Evolutionary conservation across 257 asterid genomes (phyloP), one percentile per base, ranked within the genome.

Genomic region (Scutellaria baicalensis): DNA sequence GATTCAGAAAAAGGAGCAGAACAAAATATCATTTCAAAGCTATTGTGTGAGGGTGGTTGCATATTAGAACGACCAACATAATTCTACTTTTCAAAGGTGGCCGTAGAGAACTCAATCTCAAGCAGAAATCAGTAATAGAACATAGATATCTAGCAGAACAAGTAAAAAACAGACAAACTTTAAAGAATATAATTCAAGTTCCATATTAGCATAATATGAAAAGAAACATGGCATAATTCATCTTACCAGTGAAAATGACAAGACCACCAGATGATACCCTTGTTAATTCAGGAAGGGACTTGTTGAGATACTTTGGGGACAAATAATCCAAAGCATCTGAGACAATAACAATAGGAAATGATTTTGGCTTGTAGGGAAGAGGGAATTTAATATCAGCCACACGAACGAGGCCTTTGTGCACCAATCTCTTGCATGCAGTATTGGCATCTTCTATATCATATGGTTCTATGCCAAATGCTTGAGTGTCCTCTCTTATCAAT

Each of bases 301-400:
- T 72, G 78, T 84, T 84, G 79, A 84, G 85, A 78, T 82, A 82
- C 49, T 72, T 82, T 0, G 89, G 89, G n/a, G 89, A 82, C 79
- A 84, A 77, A 77, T 82, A 84, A 75, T 84, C 89, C 63, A 84
- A 52, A 51, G 84, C 73, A 80, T 84, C 86, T 6, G 87, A 84
- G 44, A 76, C 82, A 52, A 84, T 79, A 17, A 84, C 89, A 18
- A 79, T 75, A 38, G 87, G 71, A 59, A 82, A 84, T 6, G 89
- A 82, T 71, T 82, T 84, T 13, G 85, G 74, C 72, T 76, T 69
- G 70, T 79, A 84, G 6, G 87, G 87, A 39, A 84, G 85, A 42
- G 89, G 85, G 65, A 79, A 77, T 71, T 84, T 84, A 56, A 84
- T 75, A 75, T 84, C 83, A 42, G 80, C 74, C 57, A 82, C 85